phyloP scores from a whole-genome alignment of 148 eudicot species.

The Persicaria tinctoria region DNA sequence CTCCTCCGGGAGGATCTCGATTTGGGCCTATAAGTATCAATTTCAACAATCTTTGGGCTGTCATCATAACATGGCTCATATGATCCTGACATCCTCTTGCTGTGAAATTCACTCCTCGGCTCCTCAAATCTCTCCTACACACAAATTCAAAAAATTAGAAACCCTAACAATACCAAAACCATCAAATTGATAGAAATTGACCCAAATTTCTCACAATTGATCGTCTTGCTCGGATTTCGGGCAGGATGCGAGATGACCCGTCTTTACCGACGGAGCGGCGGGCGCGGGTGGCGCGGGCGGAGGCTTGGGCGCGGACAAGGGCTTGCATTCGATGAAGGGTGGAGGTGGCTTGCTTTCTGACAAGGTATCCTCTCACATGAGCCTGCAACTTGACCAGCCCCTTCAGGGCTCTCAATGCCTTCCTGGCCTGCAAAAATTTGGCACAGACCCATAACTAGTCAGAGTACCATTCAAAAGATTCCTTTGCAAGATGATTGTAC shows the following conservation, averaged over 20 bases:
- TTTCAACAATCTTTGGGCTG: constrained; percentile 84
- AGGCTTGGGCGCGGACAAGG: constrained; percentile 67
- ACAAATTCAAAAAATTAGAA: not conserved
- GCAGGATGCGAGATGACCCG: constrained; percentile 13
- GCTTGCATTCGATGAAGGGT: constrained; percentile 91
- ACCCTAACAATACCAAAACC: not conserved
- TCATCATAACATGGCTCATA: constrained; percentile 28
- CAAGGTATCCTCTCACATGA: constrained; percentile 77
- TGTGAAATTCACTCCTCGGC: constrained; percentile 40
- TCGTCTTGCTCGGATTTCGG: constrained; percentile 42
- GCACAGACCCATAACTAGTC: constrained; percentile 18
- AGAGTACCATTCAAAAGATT: constrained; percentile 12
- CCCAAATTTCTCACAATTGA: constrained; percentile 38
- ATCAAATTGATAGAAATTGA: not conserved
- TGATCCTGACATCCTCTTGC: constrained; percentile 65
- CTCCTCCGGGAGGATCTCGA: constrained; percentile 52
- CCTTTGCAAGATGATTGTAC: constrained; percentile 1
- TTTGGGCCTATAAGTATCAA: constrained; percentile 60
- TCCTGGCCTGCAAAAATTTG: constrained; percentile 51
- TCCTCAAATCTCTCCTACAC: constrained; percentile 58
- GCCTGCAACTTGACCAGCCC: constrained; percentile 93
- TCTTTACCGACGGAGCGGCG: constrained; percentile 32
- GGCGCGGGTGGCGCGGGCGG: constrained; percentile 55
- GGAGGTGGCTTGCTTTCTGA: constrained; percentile 70
- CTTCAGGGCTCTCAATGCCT: constrained; percentile 73